Base-by-base conservation (phyloP, 805 yeast genomes). In the Huiozyma sinensis region DNA sequence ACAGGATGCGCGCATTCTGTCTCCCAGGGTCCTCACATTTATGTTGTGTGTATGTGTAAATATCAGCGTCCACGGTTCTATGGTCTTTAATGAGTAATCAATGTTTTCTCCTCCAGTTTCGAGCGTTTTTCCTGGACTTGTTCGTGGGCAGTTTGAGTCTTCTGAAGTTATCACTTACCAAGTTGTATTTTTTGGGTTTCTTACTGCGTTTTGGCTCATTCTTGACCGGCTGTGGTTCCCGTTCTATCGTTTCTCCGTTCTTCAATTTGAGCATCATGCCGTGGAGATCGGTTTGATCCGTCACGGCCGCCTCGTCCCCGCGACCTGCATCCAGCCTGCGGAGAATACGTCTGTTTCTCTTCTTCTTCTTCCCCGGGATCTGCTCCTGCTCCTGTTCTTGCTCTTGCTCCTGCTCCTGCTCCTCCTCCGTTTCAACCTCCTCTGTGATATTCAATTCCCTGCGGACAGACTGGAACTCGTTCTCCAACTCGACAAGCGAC, bases 61-160 rank as follows among this genome's bases (percentile, higher is more conserved):
- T 35, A 13, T 7, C 39, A 12, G 24, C 24, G 24, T 17, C 24
- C 24, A 17, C 24, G 24, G 24, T 38, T 17, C n/a, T 30, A 17
- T 12, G 12, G 10, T 29, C 8, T 5, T 5, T 13, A 7, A 11
- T 13, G 24, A 17, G 24, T 17, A 4, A 17, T 28, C 6, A 28
- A 28, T 34, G 13, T 30, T 36, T 42, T 50, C 64, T 61, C 55
- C 61, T 58, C 49, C 77, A 62, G 47, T 69, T 68, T 51, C 57
- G 43, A 61, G 63, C n/a, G 12, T 39, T 43, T 11, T 67, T 49
- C 33, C 72, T 31, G 9, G 33, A 31, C 11, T 8, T 56, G 9
- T 72, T 70, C 39, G 67, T 73, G 36, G 75, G 73, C 39, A 78
- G 67, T 55, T 75, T 77, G 42, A 73, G 61, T 45, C 78, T 61